Evolutionary conservation across 139 green algal species (phyloP), one percentile per base, ranked within the genome.

Genomic region (Chloropicon primus): DNA sequence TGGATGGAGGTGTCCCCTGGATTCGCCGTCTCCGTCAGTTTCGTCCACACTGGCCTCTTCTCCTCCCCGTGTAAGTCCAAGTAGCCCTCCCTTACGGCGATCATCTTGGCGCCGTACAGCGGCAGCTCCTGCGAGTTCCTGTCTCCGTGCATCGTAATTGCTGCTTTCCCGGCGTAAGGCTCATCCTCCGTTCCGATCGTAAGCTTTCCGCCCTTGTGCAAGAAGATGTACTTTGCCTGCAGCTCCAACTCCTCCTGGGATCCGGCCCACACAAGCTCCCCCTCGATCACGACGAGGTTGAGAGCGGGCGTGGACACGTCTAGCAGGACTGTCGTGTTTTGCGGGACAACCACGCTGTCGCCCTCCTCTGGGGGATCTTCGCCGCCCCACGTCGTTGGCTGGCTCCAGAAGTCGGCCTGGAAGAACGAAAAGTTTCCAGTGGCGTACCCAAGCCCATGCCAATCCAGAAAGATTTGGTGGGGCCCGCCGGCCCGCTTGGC

Each of bases 81-180:
- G 0, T 26, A 80, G 74, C 87, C 87, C 24, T 85, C 28, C 2
- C 89, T 84, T 26, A 92, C 80, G 0, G 82, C 89, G 5, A 92
- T 78, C 3, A 78, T 74, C 79, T 92, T 92, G 62, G 82, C 84
- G 53, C 89, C 89, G 78, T 91, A 93, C 27, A 85, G 41, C 1
- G 89, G 89, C 74, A 93, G 82, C 76, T 90, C 83, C n/a, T 23
- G 22, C 0, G 73, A 53, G 53, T 77, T 78, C 1, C 83, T 87
- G 22, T 54, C 27, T 28, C 89, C 88, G 29, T 87, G 85, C 74
- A 93, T 53, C 2, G 87, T 92, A 76, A 93, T 91, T 53, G 72
- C 81, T 0, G 85, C 87, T 1, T 79, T 75, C 54, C 80, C 78
- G 1, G 10, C 54, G 79, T 80, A 90, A 26, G 86, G 83, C 25